Percentiles rank a stretch among this genome's conserved stretches.
Conservation (phyloP, 1,284 basidiomycete genomes). For the Mycosarcoma maydis region DNA sequence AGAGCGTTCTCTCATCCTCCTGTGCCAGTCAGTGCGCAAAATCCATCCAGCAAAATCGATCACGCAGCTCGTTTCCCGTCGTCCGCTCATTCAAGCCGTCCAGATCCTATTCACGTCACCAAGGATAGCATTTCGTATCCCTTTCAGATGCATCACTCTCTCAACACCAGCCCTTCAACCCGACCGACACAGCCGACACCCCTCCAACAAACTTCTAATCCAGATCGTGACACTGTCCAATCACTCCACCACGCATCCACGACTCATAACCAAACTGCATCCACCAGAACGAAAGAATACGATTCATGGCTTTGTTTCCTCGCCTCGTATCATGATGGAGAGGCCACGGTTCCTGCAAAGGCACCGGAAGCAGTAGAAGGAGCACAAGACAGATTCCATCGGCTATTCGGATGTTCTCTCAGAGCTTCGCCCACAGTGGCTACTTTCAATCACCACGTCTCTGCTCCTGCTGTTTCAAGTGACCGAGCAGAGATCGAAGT, state of each 20-base stretch:
- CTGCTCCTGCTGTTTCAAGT: neutral
- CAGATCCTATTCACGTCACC: conserved; percentile 9
- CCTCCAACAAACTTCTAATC: conserved; percentile 1
- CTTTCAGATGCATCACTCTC: conserved; percentile 19
- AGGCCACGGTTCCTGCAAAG: neutral
- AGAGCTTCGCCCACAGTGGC: conserved; percentile 19
- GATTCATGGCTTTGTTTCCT: conserved; percentile 37
- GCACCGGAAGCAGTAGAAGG: neutral
- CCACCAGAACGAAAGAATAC: neutral
- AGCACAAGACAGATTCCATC: conserved; percentile 25
- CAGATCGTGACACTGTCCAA: conserved; percentile 5
- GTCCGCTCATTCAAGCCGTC: conserved; percentile 5
- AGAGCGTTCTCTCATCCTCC: neutral
- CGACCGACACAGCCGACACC: conserved; percentile 9
- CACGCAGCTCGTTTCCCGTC: neutral
- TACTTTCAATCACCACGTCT: neutral
- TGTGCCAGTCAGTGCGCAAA: too few species aligned
- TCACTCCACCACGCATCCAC: neutral
- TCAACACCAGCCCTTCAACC: neutral
- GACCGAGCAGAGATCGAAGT: neutral
- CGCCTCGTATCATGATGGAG: conserved; percentile 7
- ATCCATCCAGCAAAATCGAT: neutral
- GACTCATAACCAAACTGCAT: neutral
- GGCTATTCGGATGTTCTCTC: conserved; percentile 41
- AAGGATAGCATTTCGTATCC: conserved; percentile 43